phyloP scores from a whole-genome alignment of 2,329 filamentous ascomycete genomes.

The Calonectria montana region DNA sequence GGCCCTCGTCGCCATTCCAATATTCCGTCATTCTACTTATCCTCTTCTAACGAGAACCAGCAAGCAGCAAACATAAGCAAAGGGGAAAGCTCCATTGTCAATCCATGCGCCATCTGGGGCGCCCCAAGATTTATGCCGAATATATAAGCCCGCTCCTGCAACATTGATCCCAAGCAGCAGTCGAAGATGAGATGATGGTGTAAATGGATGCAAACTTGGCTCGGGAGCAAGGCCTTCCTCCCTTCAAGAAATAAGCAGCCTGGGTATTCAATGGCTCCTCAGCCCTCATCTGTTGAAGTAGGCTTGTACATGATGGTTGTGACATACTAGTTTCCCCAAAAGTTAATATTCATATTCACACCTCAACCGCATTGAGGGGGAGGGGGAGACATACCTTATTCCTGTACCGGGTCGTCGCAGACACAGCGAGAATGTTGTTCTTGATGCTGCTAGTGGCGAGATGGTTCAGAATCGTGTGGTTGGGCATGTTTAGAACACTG shows the following conservation, averaged over 20 bases:
- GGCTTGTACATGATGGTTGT: slow-evolving; percentile 99
- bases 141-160: not conserved
- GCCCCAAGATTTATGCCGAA: not conserved
- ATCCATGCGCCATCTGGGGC: not conserved
- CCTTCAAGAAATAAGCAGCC: not conserved
- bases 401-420: slow-evolving; percentile 96
- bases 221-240: not conserved
- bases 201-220: slow-evolving; percentile 3
- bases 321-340: slow-evolving; percentile 76
- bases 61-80: not conserved
- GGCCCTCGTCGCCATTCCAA: not conserved
- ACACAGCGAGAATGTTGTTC: slow-evolving; percentile 93
- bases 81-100: not conserved
- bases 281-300: slow-evolving; percentile 68
- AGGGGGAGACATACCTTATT: slow-evolving; percentile 75
- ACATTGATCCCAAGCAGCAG: not conserved
- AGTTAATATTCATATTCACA: slow-evolving; percentile 23
- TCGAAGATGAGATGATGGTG: not conserved
- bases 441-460: slow-evolving; percentile 98
- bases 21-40: slow-evolving; percentile 2
- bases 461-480: slow-evolving; percentile 96
- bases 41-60: not conserved
- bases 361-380: not conserved
- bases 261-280: slow-evolving; percentile 13
- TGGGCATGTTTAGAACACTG: slow-evolving; percentile 95